These are phyloP conservation scores for Cordia subcordata DNA, from an alignment of 257 asterid species.

Conservation along the genomic window DNA sequence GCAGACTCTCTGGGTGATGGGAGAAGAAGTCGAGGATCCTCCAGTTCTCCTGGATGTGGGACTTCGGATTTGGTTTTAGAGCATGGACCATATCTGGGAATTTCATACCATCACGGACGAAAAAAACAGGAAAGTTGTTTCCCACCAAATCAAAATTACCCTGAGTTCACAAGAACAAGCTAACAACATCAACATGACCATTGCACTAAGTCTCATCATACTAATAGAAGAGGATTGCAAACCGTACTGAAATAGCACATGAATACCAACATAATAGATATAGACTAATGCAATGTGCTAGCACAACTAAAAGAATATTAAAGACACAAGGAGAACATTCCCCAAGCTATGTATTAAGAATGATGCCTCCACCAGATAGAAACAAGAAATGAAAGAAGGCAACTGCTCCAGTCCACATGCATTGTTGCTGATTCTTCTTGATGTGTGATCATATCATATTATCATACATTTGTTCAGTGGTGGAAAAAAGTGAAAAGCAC, in stretches of 20 bases:
- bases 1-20: conserved; percentile 88
- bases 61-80: conserved; percentile 85
- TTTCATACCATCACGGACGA: conserved; percentile 87
- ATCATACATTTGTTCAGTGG: too few species aligned
- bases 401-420: too few species aligned
- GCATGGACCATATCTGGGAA: conserved; percentile 93
- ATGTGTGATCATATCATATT: too few species aligned
- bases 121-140: conserved; percentile 93
- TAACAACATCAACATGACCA: conserved; percentile 4
- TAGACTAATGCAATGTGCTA: too few species aligned
- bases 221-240: background rate
- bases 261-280: background rate
- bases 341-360: too few species aligned
- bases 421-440: too few species aligned
- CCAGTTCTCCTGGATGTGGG: conserved; percentile 97
- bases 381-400: too few species aligned
- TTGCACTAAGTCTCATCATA: background rate
- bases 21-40: conserved; percentile 89
- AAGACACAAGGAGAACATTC: too few species aligned
- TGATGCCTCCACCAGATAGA: too few species aligned
- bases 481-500: too few species aligned
- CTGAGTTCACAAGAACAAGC: conserved; percentile 29
- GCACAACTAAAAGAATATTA: too few species aligned
- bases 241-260: background rate
- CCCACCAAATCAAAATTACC: conserved; percentile 97